These are phyloP conservation scores for Aspergillus heteromorphus DNA, from an alignment of 495 filamentous ascomycete genomes.

Conservation along the genomic window DNA sequence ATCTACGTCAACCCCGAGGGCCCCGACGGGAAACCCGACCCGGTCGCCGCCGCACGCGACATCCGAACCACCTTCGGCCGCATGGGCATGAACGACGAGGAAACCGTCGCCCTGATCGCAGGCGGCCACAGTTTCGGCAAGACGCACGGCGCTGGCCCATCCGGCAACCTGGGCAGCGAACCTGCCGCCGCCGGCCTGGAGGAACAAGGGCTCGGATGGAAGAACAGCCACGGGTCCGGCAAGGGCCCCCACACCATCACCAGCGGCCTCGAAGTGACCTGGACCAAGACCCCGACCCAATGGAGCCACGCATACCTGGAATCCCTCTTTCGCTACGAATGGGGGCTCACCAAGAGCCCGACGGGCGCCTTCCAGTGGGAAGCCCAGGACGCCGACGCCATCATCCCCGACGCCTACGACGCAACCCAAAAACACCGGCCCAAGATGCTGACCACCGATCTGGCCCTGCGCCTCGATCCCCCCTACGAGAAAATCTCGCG, in stretches of 20 bases:
- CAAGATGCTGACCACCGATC: conserved; percentile 64
- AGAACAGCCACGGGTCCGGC: conserved; percentile 51
- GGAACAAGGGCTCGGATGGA: conserved; percentile 64
- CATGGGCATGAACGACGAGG: conserved; percentile 77
- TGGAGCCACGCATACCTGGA: conserved; percentile 65
- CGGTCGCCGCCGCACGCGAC: conserved; percentile 58
- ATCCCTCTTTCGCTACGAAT: conserved; percentile 71
- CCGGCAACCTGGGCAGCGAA: conserved; percentile 54
- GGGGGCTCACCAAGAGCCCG: conserved; percentile 68
- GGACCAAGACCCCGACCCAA: conserved; percentile 64
- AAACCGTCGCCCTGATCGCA: conserved; percentile 69
- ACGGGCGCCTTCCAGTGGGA: conserved; percentile 69
- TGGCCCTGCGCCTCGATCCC: conserved; percentile 64
- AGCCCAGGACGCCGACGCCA: conserved; percentile 57
- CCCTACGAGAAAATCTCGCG: conserved; percentile 68
- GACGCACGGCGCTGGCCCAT: conserved; percentile 62
- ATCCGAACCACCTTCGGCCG: conserved; percentile 66
- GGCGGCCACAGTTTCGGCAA: conserved; percentile 72
- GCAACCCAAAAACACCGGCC: conserved; percentile 59
- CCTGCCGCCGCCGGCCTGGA: conserved; percentile 58
- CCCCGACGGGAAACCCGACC: conserved; percentile 63
- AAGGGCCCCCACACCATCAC: conserved; percentile 65
- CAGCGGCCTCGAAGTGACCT: conserved; percentile 66
- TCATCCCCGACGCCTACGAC: conserved; percentile 66
- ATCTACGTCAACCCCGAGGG: conserved; percentile 77